phyloP scores from a whole-genome alignment of 345 rosid genomes.

The Sapria himalayana region DNA sequence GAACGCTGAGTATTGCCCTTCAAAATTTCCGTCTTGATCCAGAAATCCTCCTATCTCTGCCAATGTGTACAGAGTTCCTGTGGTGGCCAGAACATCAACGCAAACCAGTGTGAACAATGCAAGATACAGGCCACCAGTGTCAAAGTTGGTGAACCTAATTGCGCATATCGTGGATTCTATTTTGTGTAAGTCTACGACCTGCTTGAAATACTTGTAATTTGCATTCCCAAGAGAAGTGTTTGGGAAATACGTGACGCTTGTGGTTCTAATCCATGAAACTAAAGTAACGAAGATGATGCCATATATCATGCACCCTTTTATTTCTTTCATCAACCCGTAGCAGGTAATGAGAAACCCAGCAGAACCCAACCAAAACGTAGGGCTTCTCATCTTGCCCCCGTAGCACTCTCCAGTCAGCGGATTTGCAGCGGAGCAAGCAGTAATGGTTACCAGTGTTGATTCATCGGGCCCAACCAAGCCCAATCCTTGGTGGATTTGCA shows the following conservation, averaged over 20 bases:
- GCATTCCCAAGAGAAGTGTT: slow-evolving; percentile 29
- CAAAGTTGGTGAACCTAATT: slow-evolving; percentile 37
- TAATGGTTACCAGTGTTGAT: slow-evolving; percentile 34
- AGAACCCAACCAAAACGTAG: slow-evolving; percentile 61
- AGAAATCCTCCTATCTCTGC: slow-evolving; percentile 65
- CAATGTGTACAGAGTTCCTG: slow-evolving; percentile 56
- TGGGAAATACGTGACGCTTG: slow-evolving; percentile 54
- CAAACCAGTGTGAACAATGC: slow-evolving; percentile 46
- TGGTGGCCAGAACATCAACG: slow-evolving; percentile 53
- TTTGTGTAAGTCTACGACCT: slow-evolving; percentile 47
- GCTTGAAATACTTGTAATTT: slow-evolving; percentile 42
- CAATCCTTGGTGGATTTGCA: slow-evolving; percentile 56
- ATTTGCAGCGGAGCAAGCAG: slow-evolving; percentile 32
- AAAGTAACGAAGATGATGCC: slow-evolving; percentile 50
- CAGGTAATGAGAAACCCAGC: slow-evolving; percentile 45
- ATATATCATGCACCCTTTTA: slow-evolving; percentile 72
- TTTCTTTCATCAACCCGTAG: slow-evolving; percentile 42
- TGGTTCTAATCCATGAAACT: slow-evolving; percentile 67
- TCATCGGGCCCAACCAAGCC: slow-evolving; percentile 74
- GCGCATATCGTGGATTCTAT: slow-evolving; percentile 61
- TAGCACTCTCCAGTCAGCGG: slow-evolving; percentile 45
- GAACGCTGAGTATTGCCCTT: slow-evolving; percentile 65
- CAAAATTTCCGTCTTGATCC: slow-evolving; percentile 38
- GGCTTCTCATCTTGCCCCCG: slow-evolving; percentile 45
- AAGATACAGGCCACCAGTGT: slow-evolving; percentile 40